Evolutionary conservation across 1,284 basidiomycete genomes (phyloP), one percentile per base, ranked within the genome.

Genomic region (Leccinum huronense): DNA sequence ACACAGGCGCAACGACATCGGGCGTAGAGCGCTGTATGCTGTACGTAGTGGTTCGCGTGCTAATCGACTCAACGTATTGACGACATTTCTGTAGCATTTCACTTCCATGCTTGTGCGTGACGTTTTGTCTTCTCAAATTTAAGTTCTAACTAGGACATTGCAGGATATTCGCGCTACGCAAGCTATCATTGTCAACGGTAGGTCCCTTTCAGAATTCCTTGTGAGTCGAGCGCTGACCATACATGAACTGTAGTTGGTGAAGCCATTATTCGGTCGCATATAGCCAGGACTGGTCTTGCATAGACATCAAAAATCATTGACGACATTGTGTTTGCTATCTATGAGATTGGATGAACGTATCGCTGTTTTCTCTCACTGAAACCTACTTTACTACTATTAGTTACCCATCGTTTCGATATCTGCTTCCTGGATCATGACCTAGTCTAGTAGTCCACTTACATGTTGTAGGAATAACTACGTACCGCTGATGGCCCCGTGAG

Each of bases 141-240:
- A 10, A 14, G 40, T 30, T 55, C 33, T 42, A 11, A 57, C 38
- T 57, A n/a, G 2, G 60, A 31, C 57, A 48, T 65, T 3, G 59
- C 61, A 90, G 88, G 89, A 91, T 71, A 84, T 89, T 68, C 84
- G 84, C 69, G 86, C 89, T 30, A 90, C 89, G n/a, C 89, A 90
- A 69, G 80, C 80, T 57, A 89, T 91, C 67, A 89, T 91, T 68
- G 81, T 85, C 34, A 87, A 86, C 72, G 87, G 89, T 89, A 64
- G 65, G 86, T 76, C 14, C 19, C 55, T 30, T 51, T 36, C 45
- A 34, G 19, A 2, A 16, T 51, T 63, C 53, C 6, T 42, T 30
- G 19, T 19, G 45, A 38, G 19, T n/a, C 34, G 55, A 31, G 19
- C 42, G 19, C 61, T 72, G 55, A 68, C 27, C 40, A 13, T 19